These are phyloP conservation scores for Tricholoma sp. DNA, from an alignment of 768 basidiomycete genomes.

Conservation along the genomic window DNA sequence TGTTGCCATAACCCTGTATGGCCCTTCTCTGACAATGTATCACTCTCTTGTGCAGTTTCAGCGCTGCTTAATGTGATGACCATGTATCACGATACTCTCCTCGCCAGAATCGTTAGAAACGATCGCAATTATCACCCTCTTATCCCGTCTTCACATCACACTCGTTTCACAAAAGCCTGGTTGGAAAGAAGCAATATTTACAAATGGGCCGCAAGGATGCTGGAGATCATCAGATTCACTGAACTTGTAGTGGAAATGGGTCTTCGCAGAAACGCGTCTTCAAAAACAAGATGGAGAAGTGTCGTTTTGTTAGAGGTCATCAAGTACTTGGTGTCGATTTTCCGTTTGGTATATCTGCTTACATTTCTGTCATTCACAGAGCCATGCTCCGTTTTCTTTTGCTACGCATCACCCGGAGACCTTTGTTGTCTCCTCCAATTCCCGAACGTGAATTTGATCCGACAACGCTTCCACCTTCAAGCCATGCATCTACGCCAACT, in stretches of 20 bases:
- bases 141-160: constrained; percentile 71
- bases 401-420: constrained; percentile 69
- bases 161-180: constrained; percentile 90
- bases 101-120: constrained; percentile 57
- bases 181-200: constrained; percentile 63
- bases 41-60: constrained; percentile 54
- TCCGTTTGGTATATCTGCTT: constrained; percentile 6
- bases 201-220: constrained; percentile 69
- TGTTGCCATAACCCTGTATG: constrained; percentile 6
- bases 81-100: constrained; percentile 94
- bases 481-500: constrained; percentile 53
- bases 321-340: constrained; percentile 56
- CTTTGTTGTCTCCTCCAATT: constrained; percentile 70
- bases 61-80: constrained; percentile 83
- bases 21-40: constrained; percentile 9
- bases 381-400: constrained; percentile 69
- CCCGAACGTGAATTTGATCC: constrained; percentile 89
- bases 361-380: constrained; percentile 34
- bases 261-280: constrained; percentile 63
- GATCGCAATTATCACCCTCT: constrained; percentile 71
- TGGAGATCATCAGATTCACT: constrained; percentile 75
- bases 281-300: constrained; percentile 65
- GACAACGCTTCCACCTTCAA: constrained; percentile 50
- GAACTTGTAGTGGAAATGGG: constrained; percentile 91
- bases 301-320: constrained; percentile 73